phyloP scores from a whole-genome alignment of 208 protist genomes.

The Leishmania amazonensis region DNA sequence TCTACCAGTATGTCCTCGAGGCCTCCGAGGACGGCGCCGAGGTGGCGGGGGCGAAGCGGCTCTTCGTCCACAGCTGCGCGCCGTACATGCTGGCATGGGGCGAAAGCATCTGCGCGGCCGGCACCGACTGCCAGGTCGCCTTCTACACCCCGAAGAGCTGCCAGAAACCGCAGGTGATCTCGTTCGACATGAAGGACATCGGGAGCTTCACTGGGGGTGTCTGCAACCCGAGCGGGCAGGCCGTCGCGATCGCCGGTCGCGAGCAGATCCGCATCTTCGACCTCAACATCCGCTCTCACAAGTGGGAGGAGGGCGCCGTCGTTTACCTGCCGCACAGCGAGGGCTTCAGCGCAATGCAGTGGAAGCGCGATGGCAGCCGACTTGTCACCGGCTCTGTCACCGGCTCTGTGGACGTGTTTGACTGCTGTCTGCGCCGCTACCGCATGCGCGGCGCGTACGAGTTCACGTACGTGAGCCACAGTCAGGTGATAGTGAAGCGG shows the following conservation, averaged over 20 bases:
- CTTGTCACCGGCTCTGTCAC: slow-evolving; percentile 92
- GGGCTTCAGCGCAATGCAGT: slow-evolving; percentile 87
- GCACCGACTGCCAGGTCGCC: slow-evolving; percentile 86
- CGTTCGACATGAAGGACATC: slow-evolving; percentile 85
- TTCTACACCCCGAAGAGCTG: slow-evolving; percentile 95
- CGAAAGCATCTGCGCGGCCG: slow-evolving; percentile 91
- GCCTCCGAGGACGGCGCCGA: slow-evolving; percentile 65
- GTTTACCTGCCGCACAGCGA: slow-evolving; percentile 92
- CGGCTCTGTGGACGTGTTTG: slow-evolving; percentile 96
- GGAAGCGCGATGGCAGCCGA: slow-evolving; percentile 95
- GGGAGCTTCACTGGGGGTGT: slow-evolving; percentile 91
- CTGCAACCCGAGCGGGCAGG: slow-evolving; percentile 95
- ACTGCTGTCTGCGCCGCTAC: slow-evolving; percentile 95
- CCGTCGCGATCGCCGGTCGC: slow-evolving; percentile 85
- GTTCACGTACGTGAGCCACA: slow-evolving; percentile 97
- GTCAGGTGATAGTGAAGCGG: slow-evolving; percentile 97
- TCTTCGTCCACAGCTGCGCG: slow-evolving; percentile 86
- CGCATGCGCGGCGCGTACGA: slow-evolving; percentile 96
- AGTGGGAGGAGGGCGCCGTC: slow-evolving; percentile 93
- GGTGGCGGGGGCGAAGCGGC: slow-evolving; percentile 69
- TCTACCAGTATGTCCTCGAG: slow-evolving; percentile 92
- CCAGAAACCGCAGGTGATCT: slow-evolving; percentile 84
- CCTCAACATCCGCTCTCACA: slow-evolving; percentile 85
- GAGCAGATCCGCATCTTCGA: slow-evolving; percentile 94
- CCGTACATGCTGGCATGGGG: slow-evolving; percentile 94